Evolutionary conservation across 1,139 yeast species (phyloP).

Genomic region (Kodamaea plutei): DNA sequence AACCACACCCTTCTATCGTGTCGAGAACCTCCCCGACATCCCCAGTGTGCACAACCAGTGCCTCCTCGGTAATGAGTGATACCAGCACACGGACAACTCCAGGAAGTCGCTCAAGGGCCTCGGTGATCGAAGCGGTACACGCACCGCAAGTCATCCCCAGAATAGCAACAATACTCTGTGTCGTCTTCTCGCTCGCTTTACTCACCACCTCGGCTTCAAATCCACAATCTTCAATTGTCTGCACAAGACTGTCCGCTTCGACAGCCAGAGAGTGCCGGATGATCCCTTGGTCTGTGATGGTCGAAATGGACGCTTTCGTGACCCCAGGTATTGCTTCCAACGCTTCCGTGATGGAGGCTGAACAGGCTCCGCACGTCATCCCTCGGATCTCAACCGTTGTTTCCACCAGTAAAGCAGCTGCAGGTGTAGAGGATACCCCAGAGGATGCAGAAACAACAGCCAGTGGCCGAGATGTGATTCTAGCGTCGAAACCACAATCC

Average conservation of each 20-base stretch:
- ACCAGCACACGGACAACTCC: conserved; percentile 28
- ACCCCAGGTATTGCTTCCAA: conserved; percentile 49
- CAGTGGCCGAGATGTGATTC: no score
- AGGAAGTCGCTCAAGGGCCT: conserved; percentile 16
- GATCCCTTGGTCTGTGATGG: conserved; percentile 69
- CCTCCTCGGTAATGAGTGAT: conserved; percentile 37
- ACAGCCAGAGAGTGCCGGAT: conserved; percentile 42
- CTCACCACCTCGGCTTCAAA: conserved; percentile 50
- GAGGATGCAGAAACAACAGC: no score
- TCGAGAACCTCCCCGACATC: conserved; percentile 13
- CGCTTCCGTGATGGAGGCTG: conserved; percentile 56
- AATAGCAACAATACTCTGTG: conserved; percentile 8
- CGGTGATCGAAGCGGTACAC: conserved; percentile 30
- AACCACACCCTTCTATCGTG: conserved; percentile 35
- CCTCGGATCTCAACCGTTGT: conserved; percentile 41
- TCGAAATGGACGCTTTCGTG: conserved; percentile 53
- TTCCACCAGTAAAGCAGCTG: not conserved
- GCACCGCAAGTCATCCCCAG: conserved; percentile 41
- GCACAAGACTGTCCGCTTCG: conserved; percentile 33
- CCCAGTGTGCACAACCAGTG: conserved; percentile 21
- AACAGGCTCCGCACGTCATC: conserved; percentile 89
- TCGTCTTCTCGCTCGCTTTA: not conserved
- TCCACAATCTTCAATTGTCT: conserved; percentile 69
- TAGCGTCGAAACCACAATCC: conserved; percentile 40
- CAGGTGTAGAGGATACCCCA: conserved; percentile 4